These are phyloP conservation scores for Nepenthes gracilis DNA, from an alignment of 148 eudicot genomes.

Conservation along the genomic window DNA sequence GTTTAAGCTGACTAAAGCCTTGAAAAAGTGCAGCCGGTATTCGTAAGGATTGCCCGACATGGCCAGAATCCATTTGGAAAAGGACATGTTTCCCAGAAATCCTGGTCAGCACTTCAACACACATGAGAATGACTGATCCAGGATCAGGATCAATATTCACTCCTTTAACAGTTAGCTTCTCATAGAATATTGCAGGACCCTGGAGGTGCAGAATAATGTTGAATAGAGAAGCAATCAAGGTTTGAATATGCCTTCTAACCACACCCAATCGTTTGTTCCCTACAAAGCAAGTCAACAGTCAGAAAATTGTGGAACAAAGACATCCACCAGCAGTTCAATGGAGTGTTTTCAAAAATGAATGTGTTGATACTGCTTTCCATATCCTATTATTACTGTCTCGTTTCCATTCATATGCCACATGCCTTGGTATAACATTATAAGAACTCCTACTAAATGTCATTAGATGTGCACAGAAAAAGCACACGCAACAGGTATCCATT, in stretches of 20 bases:
- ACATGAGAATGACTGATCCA: conserved; percentile 79
- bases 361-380: not conserved
- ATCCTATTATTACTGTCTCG: too few species aligned
- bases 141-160: conserved; percentile 46
- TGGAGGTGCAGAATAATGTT: conserved; percentile 72
- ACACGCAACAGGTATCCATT: too few species aligned
- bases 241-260: conserved; percentile 46
- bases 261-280: conserved; percentile 47
- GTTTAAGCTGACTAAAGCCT: conserved; percentile 30
- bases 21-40: conserved; percentile 59
- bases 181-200: conserved; percentile 45
- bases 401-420: not conserved
- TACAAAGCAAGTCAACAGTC: conserved; percentile 29
- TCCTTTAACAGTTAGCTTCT: conserved; percentile 8
- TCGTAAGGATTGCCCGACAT: conserved; percentile 53
- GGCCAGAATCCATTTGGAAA: conserved; percentile 43
- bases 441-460: too few species aligned
- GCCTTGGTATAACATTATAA: too few species aligned
- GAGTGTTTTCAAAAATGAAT: not conserved
- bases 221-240: conserved; percentile 56
- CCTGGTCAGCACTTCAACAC: conserved; percentile 60
- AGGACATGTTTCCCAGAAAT: conserved; percentile 57
- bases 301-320: conserved; percentile 1
- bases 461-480: too few species aligned
- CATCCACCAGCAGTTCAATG: not conserved